Evolutionary conservation across 331 rosid genomes (phyloP).

Genomic region (Rhamnella rubrinervis): DNA sequence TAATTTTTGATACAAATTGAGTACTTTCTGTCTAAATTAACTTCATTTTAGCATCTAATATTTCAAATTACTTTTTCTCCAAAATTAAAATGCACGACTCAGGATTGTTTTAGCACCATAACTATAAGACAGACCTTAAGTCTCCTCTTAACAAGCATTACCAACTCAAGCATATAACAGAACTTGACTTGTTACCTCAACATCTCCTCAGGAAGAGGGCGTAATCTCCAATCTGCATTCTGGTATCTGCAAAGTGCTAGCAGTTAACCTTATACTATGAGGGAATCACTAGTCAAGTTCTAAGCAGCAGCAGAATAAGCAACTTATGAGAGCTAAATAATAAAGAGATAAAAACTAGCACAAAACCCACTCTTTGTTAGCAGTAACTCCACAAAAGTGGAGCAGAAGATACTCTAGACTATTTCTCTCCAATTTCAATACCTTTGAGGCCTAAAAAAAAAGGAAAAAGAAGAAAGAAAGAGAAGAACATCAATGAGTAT

Average conservation of each 20-base stretch:
- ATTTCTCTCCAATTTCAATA: slow-evolving; percentile 75
- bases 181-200: slow-evolving; percentile 48
- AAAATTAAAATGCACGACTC: too few relatives aligned
- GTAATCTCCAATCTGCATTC: slow-evolving; percentile 96
- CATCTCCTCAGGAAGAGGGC: slow-evolving; percentile 97
- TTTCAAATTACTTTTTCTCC: too few relatives aligned
- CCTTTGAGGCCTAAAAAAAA: slow-evolving; percentile 79
- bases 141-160: too few relatives aligned
- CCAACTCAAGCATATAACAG: background rate
- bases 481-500: background rate
- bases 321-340: background rate
- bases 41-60: too few relatives aligned
- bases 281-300: slow-evolving; percentile 13
- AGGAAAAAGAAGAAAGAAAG: background rate
- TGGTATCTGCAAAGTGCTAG: slow-evolving; percentile 79
- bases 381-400: slow-evolving; percentile 73
- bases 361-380: slow-evolving; percentile 79
- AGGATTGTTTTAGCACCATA: background rate
- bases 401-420: slow-evolving; percentile 84
- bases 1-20: background rate
- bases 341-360: background rate
- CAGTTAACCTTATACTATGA: slow-evolving; percentile 29
- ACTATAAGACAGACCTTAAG: background rate
- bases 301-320: slow-evolving; percentile 16
- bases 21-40: too few relatives aligned